Percentiles rank a stretch among this genome's conserved stretches.
Evolutionary conservation across 176 grass and related monocot species (phyloP).

Genomic region (Zoysia japonica): DNA sequence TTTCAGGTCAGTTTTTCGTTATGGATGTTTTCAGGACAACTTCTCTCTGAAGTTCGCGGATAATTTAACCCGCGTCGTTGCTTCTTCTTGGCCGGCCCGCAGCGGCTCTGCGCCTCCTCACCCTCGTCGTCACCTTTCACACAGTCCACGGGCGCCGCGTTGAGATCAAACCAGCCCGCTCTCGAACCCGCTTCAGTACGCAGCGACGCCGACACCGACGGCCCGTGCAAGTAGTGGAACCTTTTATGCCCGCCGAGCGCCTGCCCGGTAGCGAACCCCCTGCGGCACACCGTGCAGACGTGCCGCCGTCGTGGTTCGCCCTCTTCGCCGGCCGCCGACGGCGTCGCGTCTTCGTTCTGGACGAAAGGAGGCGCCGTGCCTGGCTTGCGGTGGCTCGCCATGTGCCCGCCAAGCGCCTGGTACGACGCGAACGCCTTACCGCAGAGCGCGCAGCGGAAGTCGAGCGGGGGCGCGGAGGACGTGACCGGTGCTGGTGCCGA

Average conservation of each 20-base stretch:
- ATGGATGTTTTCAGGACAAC: too few species aligned
- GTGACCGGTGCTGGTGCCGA: neutral
- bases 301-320: slow-evolving; percentile 8
- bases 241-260: slow-evolving; percentile 79
- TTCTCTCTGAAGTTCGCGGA: too few species aligned
- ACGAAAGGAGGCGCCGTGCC: neutral
- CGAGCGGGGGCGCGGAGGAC: neutral
- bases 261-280: slow-evolving; percentile 57
- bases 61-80: too few species aligned
- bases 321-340: neutral
- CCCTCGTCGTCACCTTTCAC: slow-evolving; percentile 21
- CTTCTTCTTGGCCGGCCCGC: slow-evolving; percentile 44
- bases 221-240: slow-evolving; percentile 58
- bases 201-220: slow-evolving; percentile 35
- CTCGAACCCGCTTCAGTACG: slow-evolving; percentile 11
- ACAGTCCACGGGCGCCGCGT: slow-evolving; percentile 33
- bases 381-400: slow-evolving; percentile 57
- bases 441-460: slow-evolving; percentile 49
- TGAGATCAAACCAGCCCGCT: slow-evolving; percentile 51
- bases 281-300: slow-evolving; percentile 55
- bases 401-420: slow-evolving; percentile 70
- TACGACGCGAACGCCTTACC: slow-evolving; percentile 65
- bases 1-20: too few species aligned
- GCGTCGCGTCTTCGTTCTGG: neutral
- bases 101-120: slow-evolving; percentile 34